These are phyloP conservation scores for Talaromyces sp. DNA, from an alignment of 2,329 filamentous ascomycete genomes.

Conservation along the genomic window DNA sequence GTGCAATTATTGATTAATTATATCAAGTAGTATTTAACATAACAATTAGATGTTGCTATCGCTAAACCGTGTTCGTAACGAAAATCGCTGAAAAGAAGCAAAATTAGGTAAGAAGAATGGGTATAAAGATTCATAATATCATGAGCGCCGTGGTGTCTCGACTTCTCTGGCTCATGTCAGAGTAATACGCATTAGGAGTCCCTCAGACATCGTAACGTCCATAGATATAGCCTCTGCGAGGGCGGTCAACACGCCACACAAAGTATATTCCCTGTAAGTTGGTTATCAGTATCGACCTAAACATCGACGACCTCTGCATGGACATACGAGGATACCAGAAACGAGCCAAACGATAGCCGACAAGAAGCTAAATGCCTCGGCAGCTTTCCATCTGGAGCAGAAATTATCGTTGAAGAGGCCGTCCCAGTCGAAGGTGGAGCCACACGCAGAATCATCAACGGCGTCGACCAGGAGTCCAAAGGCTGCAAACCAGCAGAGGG, in stretches of 20 bases:
- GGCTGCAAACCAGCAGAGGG: constrained; percentile 62
- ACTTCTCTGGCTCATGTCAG: not conserved
- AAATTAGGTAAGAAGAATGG: not conserved
- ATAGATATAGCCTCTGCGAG: constrained; percentile 5
- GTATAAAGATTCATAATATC: not conserved
- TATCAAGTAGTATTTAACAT: not conserved
- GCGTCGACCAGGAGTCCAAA: constrained; percentile 62
- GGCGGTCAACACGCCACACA: constrained; percentile 11
- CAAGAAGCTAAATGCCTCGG: constrained; percentile 66
- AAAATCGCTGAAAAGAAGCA: not conserved
- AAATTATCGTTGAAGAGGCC: constrained; percentile 44
- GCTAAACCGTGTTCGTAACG: not conserved
- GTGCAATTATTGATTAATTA: not conserved
- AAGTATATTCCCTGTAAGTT: constrained; percentile 11
- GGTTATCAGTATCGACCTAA: not conserved
- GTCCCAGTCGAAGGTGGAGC: constrained; percentile 55
- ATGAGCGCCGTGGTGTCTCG: not conserved
- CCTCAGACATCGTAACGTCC: constrained; percentile 11
- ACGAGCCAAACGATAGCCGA: constrained; percentile 66
- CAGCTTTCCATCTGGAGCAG: constrained; percentile 67
- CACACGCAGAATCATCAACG: constrained; percentile 46
- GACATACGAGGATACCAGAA: constrained; percentile 50
- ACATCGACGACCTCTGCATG: not conserved
- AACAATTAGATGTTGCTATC: not conserved
- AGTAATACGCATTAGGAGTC: not conserved